Evolutionary conservation across 1,284 basidiomycete species (phyloP).

Genomic region (Cryptococcus sp.): DNA sequence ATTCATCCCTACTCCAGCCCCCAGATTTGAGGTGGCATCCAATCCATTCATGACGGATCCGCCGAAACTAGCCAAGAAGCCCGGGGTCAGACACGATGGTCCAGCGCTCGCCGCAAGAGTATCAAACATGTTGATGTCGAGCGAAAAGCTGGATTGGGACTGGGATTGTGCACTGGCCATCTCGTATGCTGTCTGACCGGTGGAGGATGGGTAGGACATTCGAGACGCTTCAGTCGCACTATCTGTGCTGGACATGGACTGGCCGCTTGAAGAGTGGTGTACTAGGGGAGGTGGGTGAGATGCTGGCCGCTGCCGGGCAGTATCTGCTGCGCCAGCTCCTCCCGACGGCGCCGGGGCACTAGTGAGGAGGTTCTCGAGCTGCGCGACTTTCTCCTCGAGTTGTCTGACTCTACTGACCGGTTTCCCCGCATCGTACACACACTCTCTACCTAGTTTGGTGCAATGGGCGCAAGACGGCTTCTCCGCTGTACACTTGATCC

Average conservation of each 20-base stretch:
- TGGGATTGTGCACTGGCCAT: too few species aligned
- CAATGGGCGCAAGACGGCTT: slow-evolving; percentile 47
- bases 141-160: too few species aligned
- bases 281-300: too few species aligned
- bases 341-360: background rate
- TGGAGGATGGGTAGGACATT: background rate
- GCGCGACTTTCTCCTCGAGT: slow-evolving; percentile 46
- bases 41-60: slow-evolving; percentile 17
- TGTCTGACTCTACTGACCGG: slow-evolving; percentile 45
- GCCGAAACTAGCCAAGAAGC: slow-evolving; percentile 19
- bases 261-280: background rate
- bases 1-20: background rate
- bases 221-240: too few species aligned
- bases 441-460: slow-evolving; percentile 37
- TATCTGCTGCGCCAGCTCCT: background rate
- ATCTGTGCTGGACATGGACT: background rate
- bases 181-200: background rate
- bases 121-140: slow-evolving; percentile 21
- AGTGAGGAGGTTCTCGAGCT: slow-evolving; percentile 35
- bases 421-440: slow-evolving; percentile 46
- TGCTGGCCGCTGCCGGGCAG: too few species aligned
- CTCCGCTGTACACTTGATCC: slow-evolving; percentile 44
- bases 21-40: background rate
- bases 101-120: background rate
- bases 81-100: background rate